These are phyloP conservation scores for Oldenlandia corymbosa DNA, from an alignment of 257 asterid genomes.

Conservation along the genomic window DNA sequence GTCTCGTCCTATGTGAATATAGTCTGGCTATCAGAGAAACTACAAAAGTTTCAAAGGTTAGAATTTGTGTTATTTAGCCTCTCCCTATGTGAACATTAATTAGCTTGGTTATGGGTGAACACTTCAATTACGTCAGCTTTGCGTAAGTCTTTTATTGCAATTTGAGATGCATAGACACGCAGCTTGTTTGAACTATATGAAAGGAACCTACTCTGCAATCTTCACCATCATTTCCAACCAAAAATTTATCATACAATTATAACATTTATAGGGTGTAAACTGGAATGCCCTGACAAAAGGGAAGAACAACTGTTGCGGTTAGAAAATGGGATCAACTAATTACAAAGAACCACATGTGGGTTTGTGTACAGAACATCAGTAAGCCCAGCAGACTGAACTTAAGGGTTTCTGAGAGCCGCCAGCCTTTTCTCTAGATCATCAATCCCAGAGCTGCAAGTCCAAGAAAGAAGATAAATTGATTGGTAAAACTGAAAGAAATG, in stretches of 20 bases:
- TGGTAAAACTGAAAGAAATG: neutral
- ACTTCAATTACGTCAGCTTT: too few species aligned
- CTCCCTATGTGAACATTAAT: too few species aligned
- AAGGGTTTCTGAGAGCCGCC: conserved; percentile 84
- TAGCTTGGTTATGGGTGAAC: too few species aligned
- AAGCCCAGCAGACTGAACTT: conserved; percentile 12
- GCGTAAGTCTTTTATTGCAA: too few species aligned
- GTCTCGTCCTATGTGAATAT: too few species aligned
- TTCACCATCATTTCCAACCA: conserved; percentile 11
- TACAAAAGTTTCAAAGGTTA: too few species aligned
- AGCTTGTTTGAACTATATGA: too few species aligned
- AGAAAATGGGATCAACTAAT: neutral
- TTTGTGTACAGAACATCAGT: neutral
- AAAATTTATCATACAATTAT: neutral
- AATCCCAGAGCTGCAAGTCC: conserved; percentile 43
- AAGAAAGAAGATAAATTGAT: neutral
- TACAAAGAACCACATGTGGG: neutral
- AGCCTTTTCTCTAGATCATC: conserved; percentile 74
- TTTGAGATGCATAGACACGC: too few species aligned
- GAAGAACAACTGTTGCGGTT: neutral
- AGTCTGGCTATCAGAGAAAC: too few species aligned
- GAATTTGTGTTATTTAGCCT: too few species aligned
- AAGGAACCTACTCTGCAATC: neutral
- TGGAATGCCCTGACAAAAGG: neutral
- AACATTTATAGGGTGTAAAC: conserved; percentile 12